Base-by-base conservation (phyloP, 2,329 filamentous ascomycete species). In the Aspergillus versicolor region DNA sequence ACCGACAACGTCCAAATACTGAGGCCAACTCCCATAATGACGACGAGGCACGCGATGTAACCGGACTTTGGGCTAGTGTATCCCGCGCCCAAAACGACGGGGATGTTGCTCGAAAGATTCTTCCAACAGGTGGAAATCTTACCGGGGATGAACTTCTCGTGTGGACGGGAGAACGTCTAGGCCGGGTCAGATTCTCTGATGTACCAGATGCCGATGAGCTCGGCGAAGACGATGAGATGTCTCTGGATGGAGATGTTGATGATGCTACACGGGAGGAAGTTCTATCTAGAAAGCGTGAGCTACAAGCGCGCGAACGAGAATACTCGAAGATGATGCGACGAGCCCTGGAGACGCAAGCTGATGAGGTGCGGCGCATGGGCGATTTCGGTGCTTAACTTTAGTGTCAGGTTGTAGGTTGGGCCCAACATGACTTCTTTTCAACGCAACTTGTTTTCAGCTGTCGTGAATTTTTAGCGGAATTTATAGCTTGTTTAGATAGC, bases 131-230 rank as follows among this genome's bases (percentile, higher is more conserved):
- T 24, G 67, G 66, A 5, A 74, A 73, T 45, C 66, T 78, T 47
- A 69, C 61, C 24, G 74, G 84, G 49, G 86, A 91, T 66, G 88
- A 93, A 65, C 74, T 97, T 12, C 73, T 96, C 4, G 80, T 96
- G 46, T 96, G 92, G 92, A 96, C 92, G 0, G 92, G 91, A 17
- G 91, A 96, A 57, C 87, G 87, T 61, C 77, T 96, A 46, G 92
- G 91, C 0, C 79, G 94, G 57, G 73, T 95, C 19, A 81, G 77
- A 54, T 90, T 90, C 68, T 84, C 85, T 1, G 75, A 78, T 44
- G 60, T 61, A 3, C 46, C 40, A 68, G 70, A 71, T 11, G 67
- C 70, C 24, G 72, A 72, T 7, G 67, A 73, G 30, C 71, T 72
- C 9, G 73, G 75, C 50, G 75, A 75, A 45, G 76, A 70, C 15